Base-by-base conservation (phyloP, 2,329 filamentous ascomycete species). In the Daldinia sp. region DNA sequence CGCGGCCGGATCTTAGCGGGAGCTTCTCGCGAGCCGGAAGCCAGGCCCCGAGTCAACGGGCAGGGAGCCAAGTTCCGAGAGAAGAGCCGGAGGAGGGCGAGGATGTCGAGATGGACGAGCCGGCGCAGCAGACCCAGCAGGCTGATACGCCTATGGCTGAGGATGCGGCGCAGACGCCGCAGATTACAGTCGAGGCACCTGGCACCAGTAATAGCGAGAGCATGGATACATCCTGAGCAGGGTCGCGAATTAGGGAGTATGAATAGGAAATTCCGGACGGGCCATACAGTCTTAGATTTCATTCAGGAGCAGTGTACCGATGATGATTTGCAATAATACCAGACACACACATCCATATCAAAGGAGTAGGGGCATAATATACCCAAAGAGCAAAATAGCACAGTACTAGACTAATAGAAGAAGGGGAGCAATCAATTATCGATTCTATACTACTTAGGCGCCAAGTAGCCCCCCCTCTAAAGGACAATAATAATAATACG, bases 141-240 rank as follows among this genome's bases (percentile, higher is more conserved):
- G 74, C 39, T 4, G 79, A 79, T 59, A 78, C 76, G 1, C 80
- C 79, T 3, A 79, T 79, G 28, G 81, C 80, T n/a, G 82, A 83
- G 4, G 80, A 85, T 13, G 84, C 83, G 12, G 82, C 82, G 15
- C 82, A 67, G 46, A 83, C 82, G 15, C 84, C 84, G 37, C 80
- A 78, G 69, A 85, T 87, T 58, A 82, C 80, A 20, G 80, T 89
- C 55, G 84, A 88, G 65, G 81, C 82, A 23, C 82, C 85, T 28
- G 81, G 82, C 46, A 81, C 77, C 41, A 28, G 41, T 20, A 46
- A 76, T 33, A 84, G 80, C 6, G 89, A 91, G 72, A 87, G 83
- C 74, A 93, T 93, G 91, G 91, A 93, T 82, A 92, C 82, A 73
- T 85, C 81, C 26, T 73, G 68, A 70, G 33, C 30, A 56, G 48